Conservation (phyloP, 805 yeast genomes). For the Candida glaebosa region DNA sequence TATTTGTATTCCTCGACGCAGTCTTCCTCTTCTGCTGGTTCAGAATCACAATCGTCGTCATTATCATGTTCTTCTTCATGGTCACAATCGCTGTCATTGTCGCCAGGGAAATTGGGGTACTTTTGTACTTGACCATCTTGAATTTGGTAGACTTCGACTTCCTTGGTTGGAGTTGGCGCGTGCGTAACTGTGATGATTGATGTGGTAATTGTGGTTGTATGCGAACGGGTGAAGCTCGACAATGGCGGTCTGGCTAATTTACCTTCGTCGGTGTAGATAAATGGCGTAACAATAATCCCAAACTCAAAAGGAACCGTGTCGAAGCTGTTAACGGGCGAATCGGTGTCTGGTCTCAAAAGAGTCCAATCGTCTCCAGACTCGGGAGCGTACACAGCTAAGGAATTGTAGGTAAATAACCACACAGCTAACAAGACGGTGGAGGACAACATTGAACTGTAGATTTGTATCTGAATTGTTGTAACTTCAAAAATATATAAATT, state of each 20-base stretch:
- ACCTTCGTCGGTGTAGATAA: conserved; percentile 16
- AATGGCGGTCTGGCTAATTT: conserved; percentile 17
- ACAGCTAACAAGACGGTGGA: not conserved
- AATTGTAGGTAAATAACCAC: not conserved
- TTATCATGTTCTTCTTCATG: not conserved
- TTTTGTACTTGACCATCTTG: conserved; percentile 30
- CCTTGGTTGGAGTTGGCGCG: conserved; percentile 22
- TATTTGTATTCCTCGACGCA: not conserved
- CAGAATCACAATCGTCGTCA: conserved; percentile 1
- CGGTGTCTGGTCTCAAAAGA: conserved; percentile 21
- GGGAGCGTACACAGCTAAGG: conserved; percentile 18
- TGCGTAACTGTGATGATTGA: conserved; percentile 11
- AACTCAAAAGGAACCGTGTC: conserved; percentile 30
- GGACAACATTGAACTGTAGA: not conserved
- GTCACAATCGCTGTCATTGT: not conserved
- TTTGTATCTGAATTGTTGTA: not conserved
- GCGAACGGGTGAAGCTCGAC: conserved; percentile 10
- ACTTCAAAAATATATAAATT: not conserved
- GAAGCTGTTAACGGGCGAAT: conserved; percentile 15
- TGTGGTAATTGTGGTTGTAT: conserved; percentile 14
- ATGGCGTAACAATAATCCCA: conserved; percentile 34
- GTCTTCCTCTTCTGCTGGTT: conserved; percentile 5
- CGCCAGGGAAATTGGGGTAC: not conserved
- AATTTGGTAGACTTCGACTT: conserved; percentile 20
- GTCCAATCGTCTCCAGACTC: conserved; percentile 35